These are phyloP conservation scores for Kitagawia praeruptora DNA, from an alignment of 129 eudicot genomes.

Conservation along the genomic window DNA sequence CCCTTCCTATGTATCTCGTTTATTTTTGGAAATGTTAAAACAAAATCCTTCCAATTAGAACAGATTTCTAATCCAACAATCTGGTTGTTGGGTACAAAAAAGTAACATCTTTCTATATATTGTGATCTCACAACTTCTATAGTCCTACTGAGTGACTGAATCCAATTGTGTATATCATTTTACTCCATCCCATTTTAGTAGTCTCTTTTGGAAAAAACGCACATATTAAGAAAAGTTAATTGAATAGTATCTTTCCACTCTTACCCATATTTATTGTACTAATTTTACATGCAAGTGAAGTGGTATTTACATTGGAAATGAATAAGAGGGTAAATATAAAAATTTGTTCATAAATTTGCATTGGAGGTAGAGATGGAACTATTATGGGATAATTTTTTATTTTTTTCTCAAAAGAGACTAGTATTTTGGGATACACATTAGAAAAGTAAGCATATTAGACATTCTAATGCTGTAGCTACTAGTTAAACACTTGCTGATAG, in stretches of 20 bases:
- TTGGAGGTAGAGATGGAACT: too few species aligned
- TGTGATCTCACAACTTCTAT: not conserved
- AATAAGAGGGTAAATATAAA: too few species aligned
- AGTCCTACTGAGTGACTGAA: not conserved
- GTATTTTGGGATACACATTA: not conserved
- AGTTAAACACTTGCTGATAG: not conserved
- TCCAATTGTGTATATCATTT: not conserved
- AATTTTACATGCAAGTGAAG: too few species aligned
- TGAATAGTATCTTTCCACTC: too few species aligned
- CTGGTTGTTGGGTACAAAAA: not conserved
- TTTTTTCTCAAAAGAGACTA: too few species aligned
- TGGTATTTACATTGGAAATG: too few species aligned
- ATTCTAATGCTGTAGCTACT: not conserved
- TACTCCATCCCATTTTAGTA: not conserved
- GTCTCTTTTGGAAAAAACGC: too few species aligned
- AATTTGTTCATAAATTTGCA: too few species aligned
- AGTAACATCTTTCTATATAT: not conserved
- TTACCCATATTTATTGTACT: too few species aligned
- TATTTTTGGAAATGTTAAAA: not conserved
- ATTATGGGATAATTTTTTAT: too few species aligned
- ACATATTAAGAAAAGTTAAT: too few species aligned
- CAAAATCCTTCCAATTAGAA: not conserved
- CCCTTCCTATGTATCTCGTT: not conserved
- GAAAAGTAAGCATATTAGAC: not conserved
- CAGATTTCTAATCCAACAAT: not conserved